phyloP scores from a whole-genome alignment of 108 stramenopile species.

The Pseudonitzschia delicatissima region DNA sequence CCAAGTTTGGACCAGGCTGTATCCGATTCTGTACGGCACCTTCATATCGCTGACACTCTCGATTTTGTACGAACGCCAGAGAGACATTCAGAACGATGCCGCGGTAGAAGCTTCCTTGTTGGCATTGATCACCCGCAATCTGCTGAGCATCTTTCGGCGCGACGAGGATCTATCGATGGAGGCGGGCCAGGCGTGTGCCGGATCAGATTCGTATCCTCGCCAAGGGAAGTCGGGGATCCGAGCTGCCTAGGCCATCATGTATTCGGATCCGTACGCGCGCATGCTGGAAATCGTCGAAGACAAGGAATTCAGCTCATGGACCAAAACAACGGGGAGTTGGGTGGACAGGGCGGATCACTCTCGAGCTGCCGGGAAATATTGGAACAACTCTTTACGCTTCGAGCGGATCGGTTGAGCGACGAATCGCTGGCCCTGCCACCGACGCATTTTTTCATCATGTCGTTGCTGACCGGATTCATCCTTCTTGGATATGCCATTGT shows the following conservation, averaged over 20 bases:
- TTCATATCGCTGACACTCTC: constrained; percentile 61
- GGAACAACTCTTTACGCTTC: constrained; percentile 38
- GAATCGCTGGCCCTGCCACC: constrained; percentile 60
- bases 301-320: constrained; percentile 19
- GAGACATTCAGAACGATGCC: constrained; percentile 42
- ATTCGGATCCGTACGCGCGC: constrained; percentile 60
- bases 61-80: constrained; percentile 61
- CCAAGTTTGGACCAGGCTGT: constrained; percentile 66
- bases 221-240: constrained; percentile 44
- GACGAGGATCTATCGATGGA: constrained; percentile 33
- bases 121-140: constrained; percentile 28
- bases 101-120: constrained; percentile 50
- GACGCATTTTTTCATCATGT: constrained; percentile 59
- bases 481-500: constrained; percentile 50
- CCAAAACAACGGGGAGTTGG: constrained; percentile 10
- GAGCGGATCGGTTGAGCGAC: constrained; percentile 52
- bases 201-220: constrained; percentile 67
- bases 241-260: constrained; percentile 61
- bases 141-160: constrained; percentile 36
- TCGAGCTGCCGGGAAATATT: constrained; percentile 39
- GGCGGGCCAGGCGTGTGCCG: constrained; percentile 31
- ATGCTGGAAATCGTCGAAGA: constrained; percentile 45
- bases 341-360: constrained; percentile 31
- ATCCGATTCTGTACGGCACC: constrained; percentile 76
- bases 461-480: constrained; percentile 38